Evolutionary conservation across 2,329 filamentous ascomycete species (phyloP).

Genomic region (Fusarium verrucosum): DNA sequence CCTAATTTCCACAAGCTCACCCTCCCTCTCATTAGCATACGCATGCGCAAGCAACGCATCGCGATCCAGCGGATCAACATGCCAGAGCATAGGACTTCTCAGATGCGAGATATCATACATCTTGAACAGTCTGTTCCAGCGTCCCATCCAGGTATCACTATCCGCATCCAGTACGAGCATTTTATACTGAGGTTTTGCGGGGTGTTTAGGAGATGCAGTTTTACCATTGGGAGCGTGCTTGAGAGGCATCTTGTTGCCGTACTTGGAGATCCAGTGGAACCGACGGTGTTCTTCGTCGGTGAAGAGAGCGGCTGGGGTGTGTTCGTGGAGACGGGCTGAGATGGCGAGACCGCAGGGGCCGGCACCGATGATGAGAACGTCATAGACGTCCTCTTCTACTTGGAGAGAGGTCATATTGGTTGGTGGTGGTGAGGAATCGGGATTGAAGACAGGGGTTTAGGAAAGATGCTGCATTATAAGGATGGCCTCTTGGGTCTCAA

Average conservation of each 20-base stretch:
- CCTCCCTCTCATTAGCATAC: constrained; percentile 66
- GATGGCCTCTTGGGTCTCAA: background rate
- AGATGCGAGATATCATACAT: constrained; percentile 76
- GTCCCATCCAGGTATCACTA: constrained; percentile 71
- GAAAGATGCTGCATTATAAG: constrained; percentile 3
- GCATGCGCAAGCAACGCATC: constrained; percentile 77
- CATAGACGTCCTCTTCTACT: constrained; percentile 57
- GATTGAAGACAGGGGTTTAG: background rate
- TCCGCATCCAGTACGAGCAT: constrained; percentile 75
- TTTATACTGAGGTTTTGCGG: constrained; percentile 45
- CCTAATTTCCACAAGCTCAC: constrained; percentile 73
- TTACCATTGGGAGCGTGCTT: constrained; percentile 56
- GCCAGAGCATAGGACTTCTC: constrained; percentile 84
- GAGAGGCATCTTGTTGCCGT: constrained; percentile 67
- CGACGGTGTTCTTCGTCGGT: constrained; percentile 84
- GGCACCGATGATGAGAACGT: constrained; percentile 77
- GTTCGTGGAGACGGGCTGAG: constrained; percentile 75
- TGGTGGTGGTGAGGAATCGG: background rate
- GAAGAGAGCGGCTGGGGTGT: constrained; percentile 80
- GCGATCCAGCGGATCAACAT: constrained; percentile 78
- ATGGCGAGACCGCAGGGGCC: constrained; percentile 80
- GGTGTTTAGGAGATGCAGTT: constrained; percentile 21
- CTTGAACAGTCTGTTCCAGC: constrained; percentile 76
- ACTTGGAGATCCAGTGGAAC: constrained; percentile 80
- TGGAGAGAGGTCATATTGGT: constrained; percentile 6